A percentile compares a stretch with the other conserved stretches of the same genome.
These are phyloP conservation scores for Zygnema circumcarinatum DNA, from an alignment of 139 green algal species.

Conservation along the genomic window DNA sequence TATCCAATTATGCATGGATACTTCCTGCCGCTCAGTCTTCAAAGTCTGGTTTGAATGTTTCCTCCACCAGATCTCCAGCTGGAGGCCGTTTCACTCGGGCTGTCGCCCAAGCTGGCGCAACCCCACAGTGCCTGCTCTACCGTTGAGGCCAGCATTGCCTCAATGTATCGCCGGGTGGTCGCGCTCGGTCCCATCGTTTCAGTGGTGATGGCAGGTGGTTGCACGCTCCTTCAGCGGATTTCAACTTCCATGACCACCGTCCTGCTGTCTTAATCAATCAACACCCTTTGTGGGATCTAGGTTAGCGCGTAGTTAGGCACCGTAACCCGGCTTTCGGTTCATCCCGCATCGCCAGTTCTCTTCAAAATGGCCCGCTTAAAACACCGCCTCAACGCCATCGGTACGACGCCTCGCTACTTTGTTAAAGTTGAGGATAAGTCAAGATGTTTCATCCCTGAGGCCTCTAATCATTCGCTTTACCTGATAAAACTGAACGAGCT, in stretches of 20 bases:
- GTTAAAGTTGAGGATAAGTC: conserved; percentile 96
- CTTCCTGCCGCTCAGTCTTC: too few species aligned
- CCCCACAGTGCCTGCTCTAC: conserved; percentile 89
- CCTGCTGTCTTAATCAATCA: conserved; percentile 93
- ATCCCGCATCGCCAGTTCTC: conserved; percentile 94
- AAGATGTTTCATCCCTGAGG: conserved; percentile 83
- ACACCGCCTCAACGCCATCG: conserved; percentile 78
- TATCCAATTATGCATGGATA: too few species aligned
- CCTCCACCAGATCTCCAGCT: too few species aligned
- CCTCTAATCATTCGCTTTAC: conserved; percentile 95
- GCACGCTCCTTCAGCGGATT: conserved; percentile 97
- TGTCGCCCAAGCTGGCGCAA: too few species aligned
- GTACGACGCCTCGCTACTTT: conserved; percentile 83
- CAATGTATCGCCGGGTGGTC: conserved; percentile 84
- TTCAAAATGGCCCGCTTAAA: conserved; percentile 93
- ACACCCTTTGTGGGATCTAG: conserved; percentile 94
- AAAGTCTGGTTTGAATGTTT: too few species aligned
- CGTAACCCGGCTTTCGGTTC: conserved; percentile 91
- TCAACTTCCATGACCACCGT: conserved; percentile 97
- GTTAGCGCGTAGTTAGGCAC: conserved; percentile 89
- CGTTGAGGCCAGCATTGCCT: conserved; percentile 82
- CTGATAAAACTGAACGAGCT: conserved; percentile 84
- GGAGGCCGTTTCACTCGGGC: too few species aligned
- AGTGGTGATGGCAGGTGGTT: conserved; percentile 97
- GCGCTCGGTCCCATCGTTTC: conserved; percentile 94